phyloP scores from a whole-genome alignment of 176 grass and related monocot species.

The Urochloa ruziziensis region DNA sequence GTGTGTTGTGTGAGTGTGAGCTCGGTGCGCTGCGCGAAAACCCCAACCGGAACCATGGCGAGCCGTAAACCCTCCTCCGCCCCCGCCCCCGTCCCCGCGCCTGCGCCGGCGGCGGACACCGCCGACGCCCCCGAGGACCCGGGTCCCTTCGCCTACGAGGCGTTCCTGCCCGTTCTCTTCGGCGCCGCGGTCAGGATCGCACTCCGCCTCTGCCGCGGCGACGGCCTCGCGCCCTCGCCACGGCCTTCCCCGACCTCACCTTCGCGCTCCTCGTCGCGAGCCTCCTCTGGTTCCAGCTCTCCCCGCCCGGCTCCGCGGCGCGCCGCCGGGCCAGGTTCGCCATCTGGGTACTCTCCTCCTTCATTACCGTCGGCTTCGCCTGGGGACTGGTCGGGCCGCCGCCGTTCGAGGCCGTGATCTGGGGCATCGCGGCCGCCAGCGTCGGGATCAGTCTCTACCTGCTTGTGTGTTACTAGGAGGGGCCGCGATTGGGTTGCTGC shows the following conservation, averaged over 20 bases:
- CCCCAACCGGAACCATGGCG: not conserved
- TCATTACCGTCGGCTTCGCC: not conserved
- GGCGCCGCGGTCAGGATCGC: not conserved
- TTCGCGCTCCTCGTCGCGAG: slow-evolving; percentile 1
- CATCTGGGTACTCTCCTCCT: slow-evolving; percentile 1
- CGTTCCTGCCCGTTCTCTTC: not conserved
- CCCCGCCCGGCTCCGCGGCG: not conserved
- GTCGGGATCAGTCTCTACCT: not conserved
- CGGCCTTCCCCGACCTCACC: not conserved
- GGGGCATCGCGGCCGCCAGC: not conserved
- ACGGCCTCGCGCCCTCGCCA: too few species aligned
- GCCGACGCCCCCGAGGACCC: too few species aligned
- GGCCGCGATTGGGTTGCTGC: not conserved
- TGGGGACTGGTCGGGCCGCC: not conserved
- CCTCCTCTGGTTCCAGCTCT: not conserved
- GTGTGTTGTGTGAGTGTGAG: too few species aligned
- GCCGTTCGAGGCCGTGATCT: not conserved
- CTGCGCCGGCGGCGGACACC: too few species aligned
- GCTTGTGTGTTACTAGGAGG: not conserved
- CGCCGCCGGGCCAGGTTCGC: not conserved
- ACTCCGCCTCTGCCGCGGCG: not conserved
- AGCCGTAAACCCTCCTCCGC: not conserved
- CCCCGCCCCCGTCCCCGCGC: too few species aligned
- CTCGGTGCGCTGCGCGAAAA: not conserved
- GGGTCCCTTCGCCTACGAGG: too few species aligned